Conservation (phyloP, 768 basidiomycete genomes). For the Tricholoma matsutake region DNA sequence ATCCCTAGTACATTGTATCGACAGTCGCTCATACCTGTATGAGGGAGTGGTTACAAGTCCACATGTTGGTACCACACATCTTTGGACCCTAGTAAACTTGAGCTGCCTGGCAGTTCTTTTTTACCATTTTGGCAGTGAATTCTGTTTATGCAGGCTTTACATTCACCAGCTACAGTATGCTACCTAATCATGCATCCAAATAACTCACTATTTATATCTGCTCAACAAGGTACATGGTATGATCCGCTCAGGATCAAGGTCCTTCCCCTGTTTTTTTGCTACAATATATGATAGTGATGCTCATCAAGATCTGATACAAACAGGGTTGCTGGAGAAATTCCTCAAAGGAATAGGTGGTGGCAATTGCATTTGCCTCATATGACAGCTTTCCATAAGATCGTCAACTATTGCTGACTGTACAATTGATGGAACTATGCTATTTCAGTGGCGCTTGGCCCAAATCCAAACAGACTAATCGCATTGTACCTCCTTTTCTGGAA, state of each 20-base stretch:
- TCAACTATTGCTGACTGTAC: not conserved
- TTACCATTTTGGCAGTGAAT: not conserved
- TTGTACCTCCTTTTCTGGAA: no score
- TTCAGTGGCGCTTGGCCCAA: slow-evolving; percentile 7
- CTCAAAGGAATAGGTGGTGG: slow-evolving; percentile 11
- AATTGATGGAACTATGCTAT: not conserved
- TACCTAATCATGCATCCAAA: not conserved
- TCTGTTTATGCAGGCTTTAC: not conserved
- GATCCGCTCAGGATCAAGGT: not conserved
- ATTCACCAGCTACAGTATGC: slow-evolving; percentile 2
- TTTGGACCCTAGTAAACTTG: not conserved
- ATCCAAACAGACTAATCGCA: no score
- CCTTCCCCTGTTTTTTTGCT: not conserved
- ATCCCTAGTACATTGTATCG: no score
- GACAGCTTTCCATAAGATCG: slow-evolving; percentile 11
- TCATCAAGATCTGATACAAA: not conserved
- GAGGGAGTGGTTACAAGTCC: no score
- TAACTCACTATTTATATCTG: not conserved
- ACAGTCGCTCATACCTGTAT: no score
- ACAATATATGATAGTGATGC: not conserved
- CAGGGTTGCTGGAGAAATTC: slow-evolving; percentile 8
- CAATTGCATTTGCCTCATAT: slow-evolving; percentile 8
- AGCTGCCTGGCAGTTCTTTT: not conserved
- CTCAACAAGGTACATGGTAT: slow-evolving; percentile 1
- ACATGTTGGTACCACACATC: no score